Percentiles rank a stretch among this genome's conserved stretches.
Evolutionary conservation across 257 asterid genomes (phyloP).

Genomic region (Verbascum thapsus): DNA sequence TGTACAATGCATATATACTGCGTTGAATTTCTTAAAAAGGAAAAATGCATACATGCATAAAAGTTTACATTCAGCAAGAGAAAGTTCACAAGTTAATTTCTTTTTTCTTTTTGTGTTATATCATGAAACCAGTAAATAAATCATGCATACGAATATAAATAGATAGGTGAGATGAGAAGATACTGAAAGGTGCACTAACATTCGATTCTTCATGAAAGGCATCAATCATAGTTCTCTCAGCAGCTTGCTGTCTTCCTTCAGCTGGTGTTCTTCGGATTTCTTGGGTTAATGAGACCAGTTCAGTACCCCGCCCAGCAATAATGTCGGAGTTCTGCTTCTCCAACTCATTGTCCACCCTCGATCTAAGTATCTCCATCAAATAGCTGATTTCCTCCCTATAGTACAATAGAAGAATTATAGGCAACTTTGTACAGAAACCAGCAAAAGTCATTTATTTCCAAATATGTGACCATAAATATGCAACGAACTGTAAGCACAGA

Average conservation of each 20-base stretch:
- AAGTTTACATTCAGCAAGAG: slow-evolving; percentile 14
- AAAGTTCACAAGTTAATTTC: neutral
- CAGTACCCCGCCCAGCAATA: slow-evolving; percentile 39
- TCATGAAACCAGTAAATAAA: neutral
- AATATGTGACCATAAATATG: slow-evolving; percentile 4
- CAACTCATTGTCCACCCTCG: slow-evolving; percentile 46
- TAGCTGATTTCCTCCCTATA: slow-evolving; percentile 74
- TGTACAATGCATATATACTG: neutral
- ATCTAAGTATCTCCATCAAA: slow-evolving; percentile 62
- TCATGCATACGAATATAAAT: neutral
- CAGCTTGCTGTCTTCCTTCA: slow-evolving; percentile 39
- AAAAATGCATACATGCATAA: slow-evolving; percentile 5
- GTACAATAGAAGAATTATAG: slow-evolving; percentile 21
- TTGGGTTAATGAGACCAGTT: slow-evolving; percentile 40
- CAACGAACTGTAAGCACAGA: neutral
- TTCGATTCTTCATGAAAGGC: slow-evolving; percentile 44
- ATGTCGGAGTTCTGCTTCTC: slow-evolving; percentile 41
- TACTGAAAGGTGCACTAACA: slow-evolving; percentile 41
- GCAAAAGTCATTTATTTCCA: slow-evolving; percentile 9
- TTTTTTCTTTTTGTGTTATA: no score
- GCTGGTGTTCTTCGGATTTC: slow-evolving; percentile 42
- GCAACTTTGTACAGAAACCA: slow-evolving; percentile 14
- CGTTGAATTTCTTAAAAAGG: neutral
- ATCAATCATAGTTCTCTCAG: slow-evolving; percentile 36
- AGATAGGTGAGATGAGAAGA: slow-evolving; percentile 2